A percentile compares a stretch with the other conserved stretches of the same genome.
Evolutionary conservation across 768 basidiomycete genomes (phyloP).

Genomic region (Boletus patriciae): DNA sequence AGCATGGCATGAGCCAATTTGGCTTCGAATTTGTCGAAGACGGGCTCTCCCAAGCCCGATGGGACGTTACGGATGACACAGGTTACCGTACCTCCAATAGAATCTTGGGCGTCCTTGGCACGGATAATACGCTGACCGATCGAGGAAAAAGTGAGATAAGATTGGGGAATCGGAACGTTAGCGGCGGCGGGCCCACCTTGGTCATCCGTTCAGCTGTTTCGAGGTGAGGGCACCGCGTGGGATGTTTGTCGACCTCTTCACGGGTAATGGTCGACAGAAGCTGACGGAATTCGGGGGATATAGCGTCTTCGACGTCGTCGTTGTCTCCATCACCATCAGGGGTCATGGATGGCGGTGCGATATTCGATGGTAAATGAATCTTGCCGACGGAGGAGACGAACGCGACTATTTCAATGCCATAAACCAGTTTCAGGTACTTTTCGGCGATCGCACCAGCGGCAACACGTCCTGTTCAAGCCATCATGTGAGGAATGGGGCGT

Average conservation of each 20-base stretch:
- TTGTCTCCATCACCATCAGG: conserved; percentile 54
- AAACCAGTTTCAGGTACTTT: conserved; percentile 83
- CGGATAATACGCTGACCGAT: conserved; percentile 79
- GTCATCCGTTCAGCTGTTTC: conserved; percentile 92
- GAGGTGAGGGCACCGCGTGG: conserved; percentile 86
- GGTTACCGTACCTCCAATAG: conserved; percentile 97
- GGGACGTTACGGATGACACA: conserved; percentile 93
- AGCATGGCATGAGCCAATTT: conserved; percentile 96
- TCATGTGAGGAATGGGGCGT: conserved; percentile 2
- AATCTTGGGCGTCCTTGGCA: conserved; percentile 88
- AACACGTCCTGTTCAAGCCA: conserved; percentile 66
- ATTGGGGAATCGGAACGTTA: conserved; percentile 36
- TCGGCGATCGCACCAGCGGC: conserved; percentile 99
- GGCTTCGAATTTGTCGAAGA: conserved; percentile 98
- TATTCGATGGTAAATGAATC: conserved; percentile 67
- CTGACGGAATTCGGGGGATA: conserved; percentile 79
- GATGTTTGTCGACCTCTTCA: conserved; percentile 83
- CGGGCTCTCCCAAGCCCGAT: conserved; percentile 91
- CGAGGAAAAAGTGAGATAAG: conserved; percentile 10
- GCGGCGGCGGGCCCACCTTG: conserved; percentile 49
- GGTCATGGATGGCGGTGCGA: conserved; percentile 42
- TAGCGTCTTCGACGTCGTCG: conserved; percentile 65
- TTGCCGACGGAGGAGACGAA: conserved; percentile 98
- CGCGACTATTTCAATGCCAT: conserved; percentile 93
- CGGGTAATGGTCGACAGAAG: conserved; percentile 80